Base-by-base conservation (phyloP, 371 early-diverging fungal species). In the Rhizopus sp. region DNA sequence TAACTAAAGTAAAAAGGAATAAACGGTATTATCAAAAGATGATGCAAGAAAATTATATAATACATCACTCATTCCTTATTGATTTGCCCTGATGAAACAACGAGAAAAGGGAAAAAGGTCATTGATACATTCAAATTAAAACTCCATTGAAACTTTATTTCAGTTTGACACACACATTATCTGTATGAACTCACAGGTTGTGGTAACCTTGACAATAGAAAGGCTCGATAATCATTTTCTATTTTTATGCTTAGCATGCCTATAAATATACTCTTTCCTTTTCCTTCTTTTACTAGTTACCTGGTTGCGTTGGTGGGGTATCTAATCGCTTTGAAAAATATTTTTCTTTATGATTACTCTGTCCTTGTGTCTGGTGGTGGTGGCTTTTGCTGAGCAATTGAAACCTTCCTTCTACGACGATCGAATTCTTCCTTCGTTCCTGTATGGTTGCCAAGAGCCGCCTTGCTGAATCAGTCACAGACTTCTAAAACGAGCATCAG, bases 391-490 rank as follows among this genome's bases (percentile, higher is more conserved):
- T 39, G 33, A 40, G 15, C 39, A 39, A 10, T 16, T 53, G 34
- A 46, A 46, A 29, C 15, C 50, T 42, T 12, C 30, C 58, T 12
- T 46, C 30, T 23, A 53, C 16, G 10, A 57, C 16, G 32, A 53
- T 23, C 3, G 63, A 45, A 30, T 52, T 58, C 44, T 59, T 63
- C 50, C 59, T 49, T 35, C 64, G 35, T 23, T 63, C 59, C 44
- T 54, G 12, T 33, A 63, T 63, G 29, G 44, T 54, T 9, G 59
- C 58, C 32, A 63, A 50, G 7, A 63, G 39, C 15, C 58, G 64
- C 54, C 50, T 63, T 13, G 64, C 64, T 42, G 59, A 59, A 41
- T 63, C 54, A 23, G 55, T 50, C 16, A 54, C 64, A 6, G 33
- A 17, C 8, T 5, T 5, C 13, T 37, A 23, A 23, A 23, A 23